A percentile compares a stretch with the other conserved stretches of the same genome.
These are phyloP conservation scores for Wallacemonas collosoma DNA, from an alignment of 208 protist species.

Conservation along the genomic window DNA sequence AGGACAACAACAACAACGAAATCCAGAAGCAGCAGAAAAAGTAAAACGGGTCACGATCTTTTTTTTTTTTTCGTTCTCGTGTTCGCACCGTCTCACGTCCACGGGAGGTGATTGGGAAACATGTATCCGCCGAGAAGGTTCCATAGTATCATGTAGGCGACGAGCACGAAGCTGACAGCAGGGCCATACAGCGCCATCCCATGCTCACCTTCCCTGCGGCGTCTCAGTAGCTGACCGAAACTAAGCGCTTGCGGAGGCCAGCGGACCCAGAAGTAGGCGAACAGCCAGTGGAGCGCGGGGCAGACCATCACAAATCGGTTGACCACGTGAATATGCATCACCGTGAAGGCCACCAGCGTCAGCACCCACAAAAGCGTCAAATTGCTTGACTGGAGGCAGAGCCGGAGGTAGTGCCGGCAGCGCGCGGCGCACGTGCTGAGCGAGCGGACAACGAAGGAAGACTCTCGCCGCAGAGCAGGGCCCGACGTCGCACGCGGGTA, in stretches of 20 bases:
- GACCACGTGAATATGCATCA: constrained; percentile 81
- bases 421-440: background rate
- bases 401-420: constrained; percentile 3
- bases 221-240: background rate
- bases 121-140: constrained; percentile 55
- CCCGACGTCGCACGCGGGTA: background rate
- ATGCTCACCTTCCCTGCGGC: background rate
- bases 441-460: background rate
- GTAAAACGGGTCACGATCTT: background rate
- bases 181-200: background rate
- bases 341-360: constrained; percentile 43
- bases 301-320: constrained; percentile 74
- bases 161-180: constrained; percentile 33
- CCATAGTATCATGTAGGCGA: constrained; percentile 59
- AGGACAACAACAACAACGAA: no score
- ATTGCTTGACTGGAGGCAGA: constrained; percentile 51
- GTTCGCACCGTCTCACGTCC: constrained; percentile 51
- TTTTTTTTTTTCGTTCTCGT: constrained; percentile 15
- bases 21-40: no score
- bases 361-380: constrained; percentile 50
- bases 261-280: constrained; percentile 29
- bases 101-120: constrained; percentile 76
- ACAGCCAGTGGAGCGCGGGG: constrained; percentile 70
- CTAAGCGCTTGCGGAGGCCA: constrained; percentile 44
- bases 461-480: background rate